Percentiles rank a stretch among this genome's conserved stretches.
These are phyloP conservation scores for Coemansia aciculifera DNA, from an alignment of 192 early-diverging fungal species.

Conservation along the genomic window DNA sequence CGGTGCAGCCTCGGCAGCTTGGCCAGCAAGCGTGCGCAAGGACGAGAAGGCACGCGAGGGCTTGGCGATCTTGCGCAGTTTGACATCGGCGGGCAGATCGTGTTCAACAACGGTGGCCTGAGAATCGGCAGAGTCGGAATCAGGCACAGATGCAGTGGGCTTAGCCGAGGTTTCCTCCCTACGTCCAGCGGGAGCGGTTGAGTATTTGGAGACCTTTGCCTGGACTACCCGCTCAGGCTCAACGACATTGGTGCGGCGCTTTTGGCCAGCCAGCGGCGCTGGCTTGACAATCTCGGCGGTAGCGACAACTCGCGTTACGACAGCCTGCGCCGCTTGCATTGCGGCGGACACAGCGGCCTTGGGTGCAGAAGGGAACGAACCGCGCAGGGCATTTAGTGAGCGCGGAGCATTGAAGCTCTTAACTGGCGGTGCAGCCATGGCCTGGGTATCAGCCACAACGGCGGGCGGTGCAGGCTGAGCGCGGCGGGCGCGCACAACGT, in stretches of 20 bases:
- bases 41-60: conserved; percentile 42
- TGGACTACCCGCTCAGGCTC: conserved; percentile 34
- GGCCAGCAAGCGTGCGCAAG: conserved; percentile 17
- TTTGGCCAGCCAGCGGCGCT: conserved; percentile 27
- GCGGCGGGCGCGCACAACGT: conserved; percentile 11
- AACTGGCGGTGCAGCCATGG: conserved; percentile 2
- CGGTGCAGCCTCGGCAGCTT: conserved; percentile 17
- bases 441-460: background rate
- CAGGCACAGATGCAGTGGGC: conserved; percentile 14
- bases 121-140: conserved; percentile 33
- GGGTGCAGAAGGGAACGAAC: conserved; percentile 31
- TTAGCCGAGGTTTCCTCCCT: background rate
- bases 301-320: background rate
- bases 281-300: conserved; percentile 11
- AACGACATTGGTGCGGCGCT: conserved; percentile 30
- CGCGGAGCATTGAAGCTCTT: conserved; percentile 2
- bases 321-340: conserved; percentile 2
- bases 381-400: conserved; percentile 16
- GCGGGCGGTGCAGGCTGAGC: background rate
- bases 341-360: conserved; percentile 19
- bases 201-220: conserved; percentile 18
- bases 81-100: background rate
- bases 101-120: conserved; percentile 42
- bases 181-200: background rate
- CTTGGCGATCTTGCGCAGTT: conserved; percentile 39